Conservation (phyloP, 2,329 filamentous ascomycete species). For the Paecilomyces formosus region DNA sequence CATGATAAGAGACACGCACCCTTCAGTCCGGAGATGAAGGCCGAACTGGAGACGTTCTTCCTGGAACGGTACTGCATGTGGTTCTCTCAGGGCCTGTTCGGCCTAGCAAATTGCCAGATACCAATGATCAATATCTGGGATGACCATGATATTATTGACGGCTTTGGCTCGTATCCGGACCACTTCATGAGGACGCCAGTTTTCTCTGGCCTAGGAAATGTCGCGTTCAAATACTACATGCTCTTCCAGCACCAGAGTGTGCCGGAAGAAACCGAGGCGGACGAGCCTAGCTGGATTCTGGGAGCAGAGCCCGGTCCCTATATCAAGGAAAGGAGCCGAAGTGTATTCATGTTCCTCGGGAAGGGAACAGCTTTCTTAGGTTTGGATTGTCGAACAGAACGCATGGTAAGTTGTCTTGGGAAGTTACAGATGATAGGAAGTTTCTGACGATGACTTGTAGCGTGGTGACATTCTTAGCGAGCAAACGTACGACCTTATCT, state of each 20-base stretch:
- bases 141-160: constrained; percentile 87
- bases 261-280: constrained; percentile 66
- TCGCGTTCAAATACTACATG: constrained; percentile 98
- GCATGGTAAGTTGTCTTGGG: constrained; percentile 48
- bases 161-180: constrained; percentile 87
- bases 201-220: constrained; percentile 78
- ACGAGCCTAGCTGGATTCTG: constrained; percentile 87
- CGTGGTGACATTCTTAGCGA: constrained; percentile 72
- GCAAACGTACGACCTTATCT: constrained; percentile 76
- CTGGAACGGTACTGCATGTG: constrained; percentile 83
- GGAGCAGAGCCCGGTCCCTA: constrained; percentile 78
- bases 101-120: constrained; percentile 88
- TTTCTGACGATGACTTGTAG: constrained; percentile 19
- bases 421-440: neutral
- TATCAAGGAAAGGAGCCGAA: constrained; percentile 78
- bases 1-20: constrained; percentile 70
- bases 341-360: constrained; percentile 77
- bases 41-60: constrained; percentile 83
- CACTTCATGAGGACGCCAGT: constrained; percentile 87
- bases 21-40: constrained; percentile 74
- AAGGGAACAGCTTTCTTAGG: constrained; percentile 73
- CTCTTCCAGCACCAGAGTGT: constrained; percentile 95
- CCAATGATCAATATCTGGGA: constrained; percentile 99
- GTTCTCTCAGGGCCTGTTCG: constrained; percentile 93
- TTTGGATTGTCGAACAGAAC: constrained; percentile 84